phyloP scores from a whole-genome alignment of 2,329 filamentous ascomycete genomes.

The Paraconiothyrium brasiliense region DNA sequence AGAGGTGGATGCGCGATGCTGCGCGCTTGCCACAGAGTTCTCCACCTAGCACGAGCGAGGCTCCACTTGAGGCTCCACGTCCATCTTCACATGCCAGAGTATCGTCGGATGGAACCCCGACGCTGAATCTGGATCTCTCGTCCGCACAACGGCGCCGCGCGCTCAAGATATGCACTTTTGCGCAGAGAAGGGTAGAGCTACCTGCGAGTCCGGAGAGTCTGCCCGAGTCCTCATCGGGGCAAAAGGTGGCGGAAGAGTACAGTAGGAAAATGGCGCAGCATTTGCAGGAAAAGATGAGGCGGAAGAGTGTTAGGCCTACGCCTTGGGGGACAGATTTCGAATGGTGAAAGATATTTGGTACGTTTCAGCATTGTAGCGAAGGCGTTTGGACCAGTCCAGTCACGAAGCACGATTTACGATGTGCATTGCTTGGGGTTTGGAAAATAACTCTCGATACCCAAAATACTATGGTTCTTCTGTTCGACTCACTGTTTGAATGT shows the following conservation, averaged over 20 bases:
- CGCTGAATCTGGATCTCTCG: neutral
- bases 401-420: no score
- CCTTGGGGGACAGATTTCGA: neutral
- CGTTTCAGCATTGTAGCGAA: no score
- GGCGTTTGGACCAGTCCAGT: no score
- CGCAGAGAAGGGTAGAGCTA: neutral
- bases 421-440: no score
- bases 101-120: neutral
- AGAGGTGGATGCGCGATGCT: slow-evolving; percentile 1
- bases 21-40: neutral
- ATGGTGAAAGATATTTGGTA: neutral
- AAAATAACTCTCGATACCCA: no score
- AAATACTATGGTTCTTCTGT: no score
- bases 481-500: no score
- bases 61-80: neutral
- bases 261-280: neutral
- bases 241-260: neutral
- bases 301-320: neutral
- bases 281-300: neutral
- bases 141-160: neutral
- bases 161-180: neutral
- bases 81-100: neutral
- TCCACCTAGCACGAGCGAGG: neutral
- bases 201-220: neutral
- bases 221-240: neutral